Evolutionary conservation across 306 rosid species (phyloP).

Genomic region (Acacia acuminata): DNA sequence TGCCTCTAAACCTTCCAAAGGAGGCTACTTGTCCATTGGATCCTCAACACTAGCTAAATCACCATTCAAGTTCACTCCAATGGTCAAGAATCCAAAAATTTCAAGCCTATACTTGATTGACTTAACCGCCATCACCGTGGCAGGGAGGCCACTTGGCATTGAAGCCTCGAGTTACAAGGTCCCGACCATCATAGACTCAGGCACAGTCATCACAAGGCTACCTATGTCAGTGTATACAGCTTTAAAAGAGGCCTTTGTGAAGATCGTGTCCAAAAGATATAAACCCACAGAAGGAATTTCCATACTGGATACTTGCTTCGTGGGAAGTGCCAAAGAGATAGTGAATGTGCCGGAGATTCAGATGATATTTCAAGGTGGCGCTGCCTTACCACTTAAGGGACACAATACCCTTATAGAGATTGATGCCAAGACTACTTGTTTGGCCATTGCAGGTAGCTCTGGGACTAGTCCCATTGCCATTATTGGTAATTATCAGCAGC

Average conservation of each 20-base stretch:
- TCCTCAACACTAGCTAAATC: conserved; percentile 36
- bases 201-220: conserved; percentile 69
- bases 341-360: conserved; percentile 40
- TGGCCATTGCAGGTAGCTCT: conserved; percentile 49
- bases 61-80: conserved; percentile 55
- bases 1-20: conserved; percentile 28
- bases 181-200: conserved; percentile 68
- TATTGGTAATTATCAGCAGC: conserved; percentile 68
- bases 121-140: conserved; percentile 45
- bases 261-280: conserved; percentile 46
- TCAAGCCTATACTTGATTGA: conserved; percentile 49
- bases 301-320: conserved; percentile 57
- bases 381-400: conserved; percentile 39
- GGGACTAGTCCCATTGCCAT: conserved; percentile 28
- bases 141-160: conserved; percentile 44
- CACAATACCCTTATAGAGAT: conserved; percentile 42
- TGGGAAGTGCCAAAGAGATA: conserved; percentile 34
- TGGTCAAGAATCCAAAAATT: conserved; percentile 36
- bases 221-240: conserved; percentile 48
- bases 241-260: conserved; percentile 41
- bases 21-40: conserved; percentile 62
- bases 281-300: conserved; percentile 37
- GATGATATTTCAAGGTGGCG: conserved; percentile 49
- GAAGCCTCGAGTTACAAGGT: conserved; percentile 50
- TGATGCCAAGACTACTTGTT: conserved; percentile 41